Evolutionary conservation across 1,139 yeast species (phyloP), one percentile per base, ranked within the genome.

Genomic region (Candida dubliniensis): DNA sequence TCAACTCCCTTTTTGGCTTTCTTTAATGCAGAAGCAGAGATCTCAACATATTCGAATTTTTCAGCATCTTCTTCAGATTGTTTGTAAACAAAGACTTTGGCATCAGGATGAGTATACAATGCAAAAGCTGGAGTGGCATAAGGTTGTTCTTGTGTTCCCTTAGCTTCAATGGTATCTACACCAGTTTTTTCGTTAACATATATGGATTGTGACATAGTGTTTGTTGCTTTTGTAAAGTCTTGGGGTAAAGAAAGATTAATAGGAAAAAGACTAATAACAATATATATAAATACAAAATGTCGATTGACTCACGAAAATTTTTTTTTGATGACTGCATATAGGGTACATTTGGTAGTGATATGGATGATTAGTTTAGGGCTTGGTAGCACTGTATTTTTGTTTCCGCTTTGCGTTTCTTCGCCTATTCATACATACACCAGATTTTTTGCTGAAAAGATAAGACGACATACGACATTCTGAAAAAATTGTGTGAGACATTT

Each of bases 1-100:
- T 91, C 98, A 50, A 87, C 93, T 47, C 96, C 97, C 67, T 95
- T 95, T 69, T 88, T 88, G 57, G 99, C 98, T 70, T 91, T 93
- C 72, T 95, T 95, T 61, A 91, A 73, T 5, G 96, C 98, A 42
- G 95, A 83, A 4, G 96, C 90, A n/a, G 93, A 76, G 58, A 95
- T 90, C 57, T 86, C 93, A 53, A 73, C 78, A 64, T 80, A 95
- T 32, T 66, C 82, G 46, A 64, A 76, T 48, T 75, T 77, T 47
- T 72, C 37, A 8, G 25, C 25, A 9, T 47, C 44, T 26, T 81
- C 90, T 44, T 79, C 85, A 31, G 71, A 72, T 50, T 79, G 81
- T 64, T 88, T 88, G 69, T 74, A 82, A 34, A 87, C 81, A 31
- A 77, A 71, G 34, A 89, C 64, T 48, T 80, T 77, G 37, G 88